Percentiles rank a stretch among this genome's conserved stretches.
phyloP scores from a whole-genome alignment of 805 yeast genomes.

The Barnettozyma pratensis region DNA sequence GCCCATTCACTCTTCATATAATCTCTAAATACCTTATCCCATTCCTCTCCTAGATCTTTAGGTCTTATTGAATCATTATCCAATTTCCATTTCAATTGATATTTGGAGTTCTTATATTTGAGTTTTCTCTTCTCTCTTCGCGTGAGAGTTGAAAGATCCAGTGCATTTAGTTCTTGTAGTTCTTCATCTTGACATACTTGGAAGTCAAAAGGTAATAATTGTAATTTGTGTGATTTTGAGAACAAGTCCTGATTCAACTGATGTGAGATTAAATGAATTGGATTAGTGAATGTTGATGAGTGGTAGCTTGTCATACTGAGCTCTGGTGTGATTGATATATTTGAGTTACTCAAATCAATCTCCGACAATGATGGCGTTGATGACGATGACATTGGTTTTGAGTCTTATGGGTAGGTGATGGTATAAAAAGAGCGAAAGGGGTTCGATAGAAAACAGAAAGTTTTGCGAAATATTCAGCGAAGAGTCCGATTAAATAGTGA shows the following conservation, averaged over 20 bases:
- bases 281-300: not conserved
- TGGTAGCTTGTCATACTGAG: not conserved
- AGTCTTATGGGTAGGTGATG: no score
- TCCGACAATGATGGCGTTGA: no score
- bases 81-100: conserved; percentile 2
- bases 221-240: not conserved
- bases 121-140: conserved; percentile 1
- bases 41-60: conserved; percentile 8
- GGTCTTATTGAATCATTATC: conserved; percentile 2
- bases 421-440: no score
- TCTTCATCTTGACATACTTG: not conserved
- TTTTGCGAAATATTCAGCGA: no score
- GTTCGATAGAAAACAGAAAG: no score
- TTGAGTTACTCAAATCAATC: no score
- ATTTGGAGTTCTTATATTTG: not conserved
- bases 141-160: not conserved
- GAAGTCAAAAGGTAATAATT: not conserved
- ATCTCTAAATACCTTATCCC: conserved; percentile 4
- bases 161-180: not conserved
- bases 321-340: no score
- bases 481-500: no score
- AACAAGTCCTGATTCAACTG: not conserved
- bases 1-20: conserved; percentile 7
- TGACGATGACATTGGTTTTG: no score
- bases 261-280: not conserved